Evolutionary conservation across 495 filamentous ascomycete species (phyloP).

Genomic region (Emericellopsis terricola): DNA sequence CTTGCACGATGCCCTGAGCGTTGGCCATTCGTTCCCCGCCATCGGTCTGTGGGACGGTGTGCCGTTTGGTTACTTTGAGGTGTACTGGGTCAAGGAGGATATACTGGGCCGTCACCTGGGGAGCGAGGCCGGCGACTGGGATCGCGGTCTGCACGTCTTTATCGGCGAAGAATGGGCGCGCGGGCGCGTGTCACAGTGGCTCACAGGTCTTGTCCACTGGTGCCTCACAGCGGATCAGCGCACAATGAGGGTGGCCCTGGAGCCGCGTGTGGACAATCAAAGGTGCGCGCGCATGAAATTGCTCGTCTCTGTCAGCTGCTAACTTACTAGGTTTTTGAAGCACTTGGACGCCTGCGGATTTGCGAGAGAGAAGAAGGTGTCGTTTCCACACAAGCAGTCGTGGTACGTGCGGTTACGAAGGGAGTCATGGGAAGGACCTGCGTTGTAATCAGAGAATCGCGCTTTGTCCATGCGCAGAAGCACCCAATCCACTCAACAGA

Average conservation of each 20-base stretch:
- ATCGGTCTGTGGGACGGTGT: constrained; percentile 91
- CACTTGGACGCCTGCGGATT: constrained; percentile 67
- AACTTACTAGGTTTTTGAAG: constrained; percentile 44
- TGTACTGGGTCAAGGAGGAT: constrained; percentile 98
- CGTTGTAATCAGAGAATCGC: too few species aligned
- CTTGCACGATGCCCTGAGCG: constrained; percentile 41
- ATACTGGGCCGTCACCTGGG: constrained; percentile 46
- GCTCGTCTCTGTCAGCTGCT: background rate
- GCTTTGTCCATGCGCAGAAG: too few species aligned
- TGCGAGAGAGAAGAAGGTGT: constrained; percentile 71
- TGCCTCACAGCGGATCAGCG: constrained; percentile 63
- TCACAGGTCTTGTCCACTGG: constrained; percentile 72
- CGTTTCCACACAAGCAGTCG: constrained; percentile 84
- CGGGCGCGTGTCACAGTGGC: constrained; percentile 63
- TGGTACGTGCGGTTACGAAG: constrained; percentile 69
- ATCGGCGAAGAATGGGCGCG: constrained; percentile 88
- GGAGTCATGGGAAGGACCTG: constrained; percentile 73
- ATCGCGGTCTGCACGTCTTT: constrained; percentile 73
- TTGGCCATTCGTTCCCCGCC: constrained; percentile 66
- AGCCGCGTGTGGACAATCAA: constrained; percentile 81
- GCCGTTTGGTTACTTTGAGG: constrained; percentile 93
- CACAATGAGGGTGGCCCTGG: constrained; percentile 65
- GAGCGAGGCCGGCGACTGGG: constrained; percentile 50
- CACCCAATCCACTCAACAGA: too few species aligned
- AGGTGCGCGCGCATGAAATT: constrained; percentile 38